phyloP scores from a whole-genome alignment of 2,329 filamentous ascomycete species.

The Penicillium sp. region DNA sequence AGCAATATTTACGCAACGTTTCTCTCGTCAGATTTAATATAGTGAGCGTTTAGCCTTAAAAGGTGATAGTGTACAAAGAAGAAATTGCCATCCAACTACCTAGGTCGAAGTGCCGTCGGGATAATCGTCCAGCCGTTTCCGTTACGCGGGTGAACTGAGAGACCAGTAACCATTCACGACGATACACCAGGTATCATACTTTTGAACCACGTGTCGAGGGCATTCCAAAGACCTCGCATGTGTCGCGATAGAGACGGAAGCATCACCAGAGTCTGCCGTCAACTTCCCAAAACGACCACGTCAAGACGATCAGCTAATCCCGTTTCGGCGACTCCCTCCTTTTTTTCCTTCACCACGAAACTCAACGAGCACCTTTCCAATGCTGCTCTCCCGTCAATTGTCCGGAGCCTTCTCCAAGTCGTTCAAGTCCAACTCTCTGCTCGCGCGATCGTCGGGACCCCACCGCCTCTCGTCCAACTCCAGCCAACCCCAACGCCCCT shows the following conservation, averaged over 20 bases:
- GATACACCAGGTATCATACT: no score
- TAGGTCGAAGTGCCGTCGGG: no score
- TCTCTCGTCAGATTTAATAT: no score
- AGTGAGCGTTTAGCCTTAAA: no score
- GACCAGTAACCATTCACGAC: no score
- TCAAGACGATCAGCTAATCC: constrained; percentile 13
- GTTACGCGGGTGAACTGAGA: no score
- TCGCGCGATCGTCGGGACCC: constrained; percentile 16
- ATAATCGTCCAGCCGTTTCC: no score
- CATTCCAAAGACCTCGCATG: no score
- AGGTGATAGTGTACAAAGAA: no score
- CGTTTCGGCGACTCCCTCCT: constrained; percentile 17
- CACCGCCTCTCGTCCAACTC: constrained; percentile 19
- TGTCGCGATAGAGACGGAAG: neutral
- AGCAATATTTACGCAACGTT: no score
- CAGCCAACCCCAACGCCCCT: constrained; percentile 12
- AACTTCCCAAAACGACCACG: neutral
- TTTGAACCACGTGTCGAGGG: no score
- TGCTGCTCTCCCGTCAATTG: constrained; percentile 9
- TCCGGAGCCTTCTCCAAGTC: constrained; percentile 19
- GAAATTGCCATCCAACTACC: no score
- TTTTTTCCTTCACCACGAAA: constrained; percentile 5
- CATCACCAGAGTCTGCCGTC: neutral
- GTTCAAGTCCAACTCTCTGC: neutral
- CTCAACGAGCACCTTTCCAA: neutral